Base-by-base conservation (phyloP, 345 rosid species). In the Bruguiera parviflora region DNA sequence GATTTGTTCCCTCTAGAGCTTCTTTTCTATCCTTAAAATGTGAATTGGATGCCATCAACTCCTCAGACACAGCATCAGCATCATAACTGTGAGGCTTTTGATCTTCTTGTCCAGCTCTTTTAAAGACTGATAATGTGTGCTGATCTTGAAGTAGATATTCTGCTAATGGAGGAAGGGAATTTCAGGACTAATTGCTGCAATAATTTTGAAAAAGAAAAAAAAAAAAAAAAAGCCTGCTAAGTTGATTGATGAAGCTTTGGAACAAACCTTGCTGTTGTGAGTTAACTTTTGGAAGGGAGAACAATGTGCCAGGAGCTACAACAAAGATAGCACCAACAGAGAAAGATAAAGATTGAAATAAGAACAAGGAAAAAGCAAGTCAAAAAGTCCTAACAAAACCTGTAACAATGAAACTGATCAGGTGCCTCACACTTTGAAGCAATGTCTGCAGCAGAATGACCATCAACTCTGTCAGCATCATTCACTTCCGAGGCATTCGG, bases 361-460 rank as follows among this genome's bases (percentile, higher is more conserved):
- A 32, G 9, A 27, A 18, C 47, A 28, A 16, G 21, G 22, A 18
- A 33, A 43, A 64, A 25, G 22, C 46, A 61, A 29, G 22, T 27
- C 52, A 33, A 69, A 24, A 27, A 6, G 19, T 2, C 3, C 18
- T 57, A 5, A 15, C 47, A 28, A 9, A 18, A 32, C 37, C 18
- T 61, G 35, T 59, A 24, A 39, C 20, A 63, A 5, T 25, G 57
- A 43, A 47, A 58, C 15, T 25, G 51, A 8, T 25, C 27, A 56
- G 20, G 18, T 29, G 49, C 51, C 61, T 70, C 15, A 60, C 78
- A 55, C 53, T 55, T 62, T 58, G 47, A 51, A 75, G 52, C 64
- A 56, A 28, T 28, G 47, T 4, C 28, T 56, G 53, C 64, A 20
- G 33, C 29, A 28, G 58, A 71, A 25, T 18, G 9, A 49, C 46